Percentiles rank a stretch among this genome's conserved stretches.
Conservation (phyloP, 768 basidiomycete species). For the Suillus bovinus region DNA sequence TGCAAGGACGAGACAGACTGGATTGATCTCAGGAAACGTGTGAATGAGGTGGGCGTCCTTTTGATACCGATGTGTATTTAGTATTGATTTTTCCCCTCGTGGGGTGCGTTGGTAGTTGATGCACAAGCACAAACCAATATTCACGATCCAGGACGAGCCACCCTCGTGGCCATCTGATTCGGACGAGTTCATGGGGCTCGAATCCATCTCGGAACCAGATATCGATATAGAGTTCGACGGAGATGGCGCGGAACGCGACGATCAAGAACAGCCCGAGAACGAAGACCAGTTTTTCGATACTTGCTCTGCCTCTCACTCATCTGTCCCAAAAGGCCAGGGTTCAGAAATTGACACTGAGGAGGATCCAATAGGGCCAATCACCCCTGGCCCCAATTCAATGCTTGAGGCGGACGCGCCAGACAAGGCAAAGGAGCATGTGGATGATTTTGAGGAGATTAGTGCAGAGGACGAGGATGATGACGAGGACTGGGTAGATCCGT, state of each 20-base stretch:
- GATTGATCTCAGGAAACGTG: conserved; percentile 73
- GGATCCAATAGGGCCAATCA: conserved; percentile 68
- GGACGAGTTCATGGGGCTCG: conserved; percentile 73
- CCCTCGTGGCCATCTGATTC: conserved; percentile 79
- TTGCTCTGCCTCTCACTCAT: conserved; percentile 44
- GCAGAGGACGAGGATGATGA: conserved; percentile 36
- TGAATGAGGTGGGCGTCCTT: conserved; percentile 61
- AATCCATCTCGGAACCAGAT: conserved; percentile 79
- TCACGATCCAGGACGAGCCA: conserved; percentile 86
- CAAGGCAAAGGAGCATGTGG: conserved; percentile 29
- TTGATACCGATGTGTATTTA: background rate
- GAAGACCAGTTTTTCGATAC: conserved; percentile 59
- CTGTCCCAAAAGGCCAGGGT: conserved; percentile 43
- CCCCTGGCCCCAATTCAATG: conserved; percentile 53
- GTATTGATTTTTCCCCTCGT: conserved; percentile 9
- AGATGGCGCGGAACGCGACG: conserved; percentile 38
- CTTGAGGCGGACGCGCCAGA: conserved; percentile 24
- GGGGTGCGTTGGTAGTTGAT: conserved; percentile 17
- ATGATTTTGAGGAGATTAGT: conserved; percentile 31
- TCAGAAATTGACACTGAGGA: conserved; percentile 72
- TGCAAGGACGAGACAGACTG: conserved; percentile 84
- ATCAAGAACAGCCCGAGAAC: conserved; percentile 33
- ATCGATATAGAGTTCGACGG: conserved; percentile 60
- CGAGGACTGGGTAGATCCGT: conserved; percentile 72
- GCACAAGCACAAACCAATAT: conserved; percentile 68